These are phyloP conservation scores for Tylopilus vinaceipallidus DNA, from an alignment of 768 basidiomycete genomes.

Conservation along the genomic window DNA sequence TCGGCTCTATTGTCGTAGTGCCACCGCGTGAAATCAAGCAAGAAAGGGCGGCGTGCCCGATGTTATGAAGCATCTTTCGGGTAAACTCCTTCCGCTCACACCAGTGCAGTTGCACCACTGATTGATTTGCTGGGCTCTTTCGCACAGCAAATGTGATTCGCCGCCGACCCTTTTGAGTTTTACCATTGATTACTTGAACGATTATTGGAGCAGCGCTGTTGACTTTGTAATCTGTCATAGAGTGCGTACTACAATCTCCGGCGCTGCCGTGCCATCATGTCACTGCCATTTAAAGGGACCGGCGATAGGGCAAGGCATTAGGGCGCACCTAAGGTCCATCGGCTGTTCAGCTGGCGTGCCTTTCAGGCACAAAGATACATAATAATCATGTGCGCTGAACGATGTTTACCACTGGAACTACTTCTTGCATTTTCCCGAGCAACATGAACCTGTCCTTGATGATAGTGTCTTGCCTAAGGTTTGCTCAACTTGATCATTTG, in stretches of 20 bases:
- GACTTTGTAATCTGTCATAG: neutral
- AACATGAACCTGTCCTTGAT: too few relatives aligned
- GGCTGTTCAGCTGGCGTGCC: too few relatives aligned
- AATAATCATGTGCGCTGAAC: too few relatives aligned
- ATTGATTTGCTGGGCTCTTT: neutral
- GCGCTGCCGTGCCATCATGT: too few relatives aligned
- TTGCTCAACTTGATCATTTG: too few relatives aligned
- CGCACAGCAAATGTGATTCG: constrained; percentile 3
- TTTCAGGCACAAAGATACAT: too few relatives aligned
- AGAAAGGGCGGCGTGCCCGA: neutral
- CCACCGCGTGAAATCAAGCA: neutral
- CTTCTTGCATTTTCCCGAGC: too few relatives aligned
- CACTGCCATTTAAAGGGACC: too few relatives aligned
- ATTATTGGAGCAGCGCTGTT: neutral
- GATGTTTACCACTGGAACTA: too few relatives aligned
- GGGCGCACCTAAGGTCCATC: too few relatives aligned
- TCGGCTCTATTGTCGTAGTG: neutral
- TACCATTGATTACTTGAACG: neutral
- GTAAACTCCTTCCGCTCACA: neutral
- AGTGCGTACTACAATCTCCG: neutral
- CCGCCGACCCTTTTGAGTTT: neutral
- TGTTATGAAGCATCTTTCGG: neutral
- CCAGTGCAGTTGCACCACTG: neutral
- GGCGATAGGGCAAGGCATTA: too few relatives aligned
- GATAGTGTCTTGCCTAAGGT: too few relatives aligned